Base-by-base conservation (phyloP, 495 filamentous ascomycete species). In the Recurvomyces mirabilis region DNA sequence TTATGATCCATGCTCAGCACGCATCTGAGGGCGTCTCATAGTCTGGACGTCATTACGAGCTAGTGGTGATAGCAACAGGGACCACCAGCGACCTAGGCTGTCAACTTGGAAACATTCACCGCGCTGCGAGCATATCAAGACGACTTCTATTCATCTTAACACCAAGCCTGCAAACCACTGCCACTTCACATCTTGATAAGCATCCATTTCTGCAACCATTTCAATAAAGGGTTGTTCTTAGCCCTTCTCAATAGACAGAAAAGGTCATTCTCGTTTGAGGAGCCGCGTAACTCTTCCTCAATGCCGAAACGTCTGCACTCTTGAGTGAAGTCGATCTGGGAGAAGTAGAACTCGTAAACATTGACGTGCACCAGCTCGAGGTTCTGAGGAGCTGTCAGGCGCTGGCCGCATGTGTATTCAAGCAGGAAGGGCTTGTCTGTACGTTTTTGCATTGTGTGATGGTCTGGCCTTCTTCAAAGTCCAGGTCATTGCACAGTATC, bases 401-500 rank as follows among this genome's bases (percentile, higher is more conserved):
- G 11, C 23, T 23, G 10, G 6, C 5, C 5, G 36, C 15, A 10
- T 13, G n/a, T 5, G 25, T 5, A 17, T 28, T 14, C 15, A 19
- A n/a, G 38, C 5, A 17, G 9, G 22, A 30, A 7, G 12, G 28
- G n/a, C n/a, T n/a, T n/a, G n/a, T n/a, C n/a, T 36, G 21, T 36
- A 43, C 46, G 14, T 42, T 43, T 19, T 42, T 49, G 32, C 47
- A 43, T 40, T 52, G 17, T 6, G 26, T 33, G 49, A 52, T 43
- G 21, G 29, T 33, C 1, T 14, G 12, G 1, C 24, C 30, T 5
- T 18, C 21, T 2, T 22, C 21, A 11, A 47, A 21, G 38, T 43
- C 43, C 20, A 46, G 9, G 32, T 52, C 28, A 3, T 31, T 22
- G 43, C 49, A 52, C 4, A 47, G 38, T 21, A 15, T 7, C 23